phyloP scores from a whole-genome alignment of 2,329 filamentous ascomycete species.

The Plectosphaerella cucumerina region DNA sequence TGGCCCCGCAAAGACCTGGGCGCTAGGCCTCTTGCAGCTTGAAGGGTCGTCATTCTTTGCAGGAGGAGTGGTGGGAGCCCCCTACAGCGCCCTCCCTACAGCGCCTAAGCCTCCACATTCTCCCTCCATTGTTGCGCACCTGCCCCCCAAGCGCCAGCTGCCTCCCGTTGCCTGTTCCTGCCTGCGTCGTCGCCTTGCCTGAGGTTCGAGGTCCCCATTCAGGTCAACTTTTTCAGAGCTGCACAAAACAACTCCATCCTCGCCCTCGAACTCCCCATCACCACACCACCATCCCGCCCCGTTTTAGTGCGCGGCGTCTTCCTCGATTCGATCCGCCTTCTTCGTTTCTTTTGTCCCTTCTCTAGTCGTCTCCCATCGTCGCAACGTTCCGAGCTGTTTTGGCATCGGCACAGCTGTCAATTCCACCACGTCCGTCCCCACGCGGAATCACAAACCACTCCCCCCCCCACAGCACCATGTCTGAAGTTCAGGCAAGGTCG shows the following conservation, averaged over 20 bases:
- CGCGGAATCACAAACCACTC: conserved; percentile 10
- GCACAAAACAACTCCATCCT: conserved; percentile 13
- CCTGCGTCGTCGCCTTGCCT: not conserved
- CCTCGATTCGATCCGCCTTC: not conserved
- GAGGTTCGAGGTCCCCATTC: conserved; percentile 1
- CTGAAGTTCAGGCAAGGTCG: conserved; percentile 86
- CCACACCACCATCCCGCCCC: conserved; percentile 14
- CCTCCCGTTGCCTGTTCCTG: not conserved
- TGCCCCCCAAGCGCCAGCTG: not conserved
- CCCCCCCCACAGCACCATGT: conserved; percentile 56
- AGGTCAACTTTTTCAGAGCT: conserved; percentile 12
- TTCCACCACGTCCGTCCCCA: conserved; percentile 9
- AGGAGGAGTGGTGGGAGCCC: conserved; percentile 3
- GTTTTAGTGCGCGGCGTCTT: conserved; percentile 16
- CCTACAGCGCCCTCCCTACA: conserved; percentile 1
- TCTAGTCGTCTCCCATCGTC: conserved; percentile 20
- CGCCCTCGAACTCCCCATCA: conserved; percentile 16
- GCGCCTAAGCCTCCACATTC: conserved; percentile 11
- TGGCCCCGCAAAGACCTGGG: no score
- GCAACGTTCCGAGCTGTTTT: conserved; percentile 12
- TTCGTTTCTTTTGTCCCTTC: conserved; percentile 15
- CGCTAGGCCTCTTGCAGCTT: not conserved
- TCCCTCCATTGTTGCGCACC: conserved; percentile 16
- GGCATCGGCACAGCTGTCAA: conserved; percentile 12
- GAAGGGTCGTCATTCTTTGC: not conserved